phyloP scores from a whole-genome alignment of 345 rosid genomes.

The Eutrema yunnanense region DNA sequence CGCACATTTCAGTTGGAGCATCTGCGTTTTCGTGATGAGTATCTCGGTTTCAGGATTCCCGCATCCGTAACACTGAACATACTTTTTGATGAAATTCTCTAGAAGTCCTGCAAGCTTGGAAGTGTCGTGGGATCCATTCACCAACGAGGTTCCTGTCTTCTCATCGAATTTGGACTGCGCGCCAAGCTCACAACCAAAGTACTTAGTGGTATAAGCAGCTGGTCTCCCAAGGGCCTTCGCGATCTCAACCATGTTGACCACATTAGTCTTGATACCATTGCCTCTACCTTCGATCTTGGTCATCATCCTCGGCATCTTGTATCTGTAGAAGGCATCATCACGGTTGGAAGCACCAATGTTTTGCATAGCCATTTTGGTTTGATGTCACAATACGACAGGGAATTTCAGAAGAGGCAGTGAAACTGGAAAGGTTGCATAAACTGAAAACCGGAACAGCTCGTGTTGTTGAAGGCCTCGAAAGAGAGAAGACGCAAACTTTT shows the following conservation, averaged over 20 bases:
- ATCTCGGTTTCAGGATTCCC: slow-evolving; percentile 75
- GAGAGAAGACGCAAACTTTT: slow-evolving; percentile 48
- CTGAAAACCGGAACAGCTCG: slow-evolving; percentile 21
- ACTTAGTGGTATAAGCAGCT: slow-evolving; percentile 63
- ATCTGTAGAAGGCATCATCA: slow-evolving; percentile 76
- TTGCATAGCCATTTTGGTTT: slow-evolving; percentile 52
- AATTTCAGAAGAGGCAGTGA: slow-evolving; percentile 20
- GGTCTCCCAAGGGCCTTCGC: slow-evolving; percentile 78
- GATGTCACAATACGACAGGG: neutral
- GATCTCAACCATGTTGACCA: slow-evolving; percentile 72
- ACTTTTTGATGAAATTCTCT: slow-evolving; percentile 70
- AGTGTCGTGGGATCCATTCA: slow-evolving; percentile 70
- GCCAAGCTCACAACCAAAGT: slow-evolving; percentile 74
- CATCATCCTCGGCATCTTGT: slow-evolving; percentile 73
- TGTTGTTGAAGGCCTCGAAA: slow-evolving; percentile 10
- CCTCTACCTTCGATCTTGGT: slow-evolving; percentile 79
- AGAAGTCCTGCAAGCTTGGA: slow-evolving; percentile 62
- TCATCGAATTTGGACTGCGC: slow-evolving; percentile 72
- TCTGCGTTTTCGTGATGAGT: slow-evolving; percentile 51
- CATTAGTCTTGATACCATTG: slow-evolving; percentile 69
- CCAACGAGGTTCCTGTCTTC: slow-evolving; percentile 56
- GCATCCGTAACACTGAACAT: slow-evolving; percentile 76
- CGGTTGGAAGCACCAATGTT: slow-evolving; percentile 80
- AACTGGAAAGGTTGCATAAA: slow-evolving; percentile 32
- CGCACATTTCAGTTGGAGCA: slow-evolving; percentile 61